Evolutionary conservation across 2,329 filamentous ascomycete genomes (phyloP).

Genomic region (Aplosporella prunicola): DNA sequence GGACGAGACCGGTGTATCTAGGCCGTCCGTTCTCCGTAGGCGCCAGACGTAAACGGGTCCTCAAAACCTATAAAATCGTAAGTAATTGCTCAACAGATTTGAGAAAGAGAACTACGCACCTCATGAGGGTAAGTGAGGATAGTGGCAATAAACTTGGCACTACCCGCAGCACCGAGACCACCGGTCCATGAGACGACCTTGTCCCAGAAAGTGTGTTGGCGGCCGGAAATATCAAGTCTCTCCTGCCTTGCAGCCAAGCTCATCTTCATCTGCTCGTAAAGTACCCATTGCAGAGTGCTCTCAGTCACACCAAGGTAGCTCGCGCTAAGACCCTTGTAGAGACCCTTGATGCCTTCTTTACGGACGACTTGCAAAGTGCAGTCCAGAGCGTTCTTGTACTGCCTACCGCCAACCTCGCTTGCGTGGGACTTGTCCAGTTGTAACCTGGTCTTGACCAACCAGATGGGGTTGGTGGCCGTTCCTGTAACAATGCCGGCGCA

Average conservation of each 20-base stretch:
- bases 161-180: constrained; percentile 67
- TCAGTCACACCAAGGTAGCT: constrained; percentile 87
- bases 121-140: constrained; percentile 88
- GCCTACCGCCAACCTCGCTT: constrained; percentile 48
- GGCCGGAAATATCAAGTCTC: constrained; percentile 44
- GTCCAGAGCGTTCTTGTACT: constrained; percentile 81
- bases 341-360: constrained; percentile 67
- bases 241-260: constrained; percentile 57
- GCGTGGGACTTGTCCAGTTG: constrained; percentile 84
- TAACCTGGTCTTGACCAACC: constrained; percentile 87
- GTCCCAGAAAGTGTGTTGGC: constrained; percentile 62
- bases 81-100: background rate
- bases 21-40: constrained; percentile 61
- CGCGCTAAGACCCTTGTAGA: constrained; percentile 86
- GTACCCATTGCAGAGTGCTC: constrained; percentile 83
- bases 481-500: constrained; percentile 75
- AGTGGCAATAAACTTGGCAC: constrained; percentile 77
- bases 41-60: constrained; percentile 76
- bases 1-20: constrained; percentile 81
- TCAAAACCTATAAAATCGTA: constrained; percentile 51
- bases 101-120: constrained; percentile 37
- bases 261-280: constrained; percentile 88
- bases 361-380: constrained; percentile 75
- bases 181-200: constrained; percentile 67
- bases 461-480: constrained; percentile 91